phyloP scores from a whole-genome alignment of 345 rosid species.

The Carallia pectinifolia region DNA sequence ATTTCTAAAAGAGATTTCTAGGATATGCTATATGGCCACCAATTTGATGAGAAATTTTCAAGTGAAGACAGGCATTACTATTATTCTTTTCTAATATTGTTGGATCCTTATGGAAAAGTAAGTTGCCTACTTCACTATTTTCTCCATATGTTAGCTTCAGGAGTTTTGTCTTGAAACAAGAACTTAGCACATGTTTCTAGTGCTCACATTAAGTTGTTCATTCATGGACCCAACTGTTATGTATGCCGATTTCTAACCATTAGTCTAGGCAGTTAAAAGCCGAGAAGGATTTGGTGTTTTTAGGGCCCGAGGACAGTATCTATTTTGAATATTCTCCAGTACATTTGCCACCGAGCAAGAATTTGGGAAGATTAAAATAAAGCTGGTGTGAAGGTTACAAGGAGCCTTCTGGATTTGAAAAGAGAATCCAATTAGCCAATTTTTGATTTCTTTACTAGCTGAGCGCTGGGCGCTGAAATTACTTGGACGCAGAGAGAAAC shows the following conservation, averaged over 20 bases:
- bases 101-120: slow-evolving; percentile 97
- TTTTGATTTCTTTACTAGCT: no score
- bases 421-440: no score
- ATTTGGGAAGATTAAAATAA: not conserved
- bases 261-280: slow-evolving; percentile 63
- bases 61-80: slow-evolving; percentile 66
- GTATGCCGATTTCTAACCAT: not conserved
- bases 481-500: no score
- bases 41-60: slow-evolving; percentile 68
- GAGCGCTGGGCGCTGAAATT: no score
- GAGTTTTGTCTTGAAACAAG: not conserved
- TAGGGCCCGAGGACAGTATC: slow-evolving; percentile 61
- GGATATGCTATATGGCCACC: slow-evolving; percentile 73
- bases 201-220: no score
- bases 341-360: not conserved
- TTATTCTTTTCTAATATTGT: slow-evolving; percentile 50
- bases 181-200: not conserved
- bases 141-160: not conserved
- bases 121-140: not conserved
- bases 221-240: no score
- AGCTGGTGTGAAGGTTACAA: not conserved
- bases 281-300: slow-evolving; percentile 74
- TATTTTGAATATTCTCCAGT: slow-evolving; percentile 23
- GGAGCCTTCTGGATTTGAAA: no score
- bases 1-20: slow-evolving; percentile 56